Evolutionary conservation across 2,329 filamentous ascomycete species (phyloP).

Genomic region (Venturia nashicola): DNA sequence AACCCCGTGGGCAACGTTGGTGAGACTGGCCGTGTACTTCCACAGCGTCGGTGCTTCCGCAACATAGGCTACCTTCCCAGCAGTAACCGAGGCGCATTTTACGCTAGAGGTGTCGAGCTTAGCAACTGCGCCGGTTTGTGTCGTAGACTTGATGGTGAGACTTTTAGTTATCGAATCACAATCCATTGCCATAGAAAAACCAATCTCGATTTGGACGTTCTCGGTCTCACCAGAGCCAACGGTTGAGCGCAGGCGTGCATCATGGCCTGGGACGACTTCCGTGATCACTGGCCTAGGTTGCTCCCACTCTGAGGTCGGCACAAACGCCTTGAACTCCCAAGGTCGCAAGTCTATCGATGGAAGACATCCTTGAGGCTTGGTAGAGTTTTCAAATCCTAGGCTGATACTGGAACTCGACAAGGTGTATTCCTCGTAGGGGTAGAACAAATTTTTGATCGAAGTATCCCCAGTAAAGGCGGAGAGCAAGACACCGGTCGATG

Average conservation of each 20-base stretch:
- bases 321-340: constrained; percentile 49
- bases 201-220: constrained; percentile 38
- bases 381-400: constrained; percentile 27
- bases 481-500: constrained; percentile 32
- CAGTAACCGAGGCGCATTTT: background rate
- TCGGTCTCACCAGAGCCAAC: constrained; percentile 23
- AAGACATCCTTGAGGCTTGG: constrained; percentile 46
- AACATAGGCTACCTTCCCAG: background rate
- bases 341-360: constrained; percentile 37
- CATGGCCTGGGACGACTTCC: constrained; percentile 48
- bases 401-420: constrained; percentile 18
- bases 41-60: constrained; percentile 40
- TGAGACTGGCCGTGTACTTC: constrained; percentile 40
- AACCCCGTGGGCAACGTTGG: constrained; percentile 47
- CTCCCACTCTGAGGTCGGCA: constrained; percentile 39
- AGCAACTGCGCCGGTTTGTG: constrained; percentile 32
- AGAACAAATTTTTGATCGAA: constrained; percentile 51
- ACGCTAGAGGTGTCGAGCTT: constrained; percentile 29
- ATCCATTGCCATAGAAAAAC: constrained; percentile 50
- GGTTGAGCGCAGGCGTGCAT: constrained; percentile 40
- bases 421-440: constrained; percentile 44
- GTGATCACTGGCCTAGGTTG: constrained; percentile 46
- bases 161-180: constrained; percentile 40
- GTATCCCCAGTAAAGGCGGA: constrained; percentile 42
- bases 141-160: constrained; percentile 42